Percentiles rank a stretch among this genome's conserved stretches.
Conservation (phyloP, 208 protist genomes). For the Zelonia costaricensis region DNA sequence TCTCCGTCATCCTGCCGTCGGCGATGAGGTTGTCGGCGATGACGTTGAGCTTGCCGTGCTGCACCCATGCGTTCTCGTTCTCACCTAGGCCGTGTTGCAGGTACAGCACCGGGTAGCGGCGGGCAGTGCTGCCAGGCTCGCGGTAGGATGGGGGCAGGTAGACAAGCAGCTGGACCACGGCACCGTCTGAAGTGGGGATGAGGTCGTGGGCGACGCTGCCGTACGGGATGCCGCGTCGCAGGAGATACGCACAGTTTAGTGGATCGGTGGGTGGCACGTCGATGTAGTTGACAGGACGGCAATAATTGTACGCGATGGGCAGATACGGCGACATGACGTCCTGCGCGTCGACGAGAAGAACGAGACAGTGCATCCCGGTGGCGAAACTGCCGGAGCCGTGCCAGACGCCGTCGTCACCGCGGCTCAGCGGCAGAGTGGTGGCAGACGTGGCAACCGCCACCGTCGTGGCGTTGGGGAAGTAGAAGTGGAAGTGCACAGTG, state of each 20-base stretch:
- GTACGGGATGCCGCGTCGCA: not conserved
- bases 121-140: not conserved
- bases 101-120: conserved; percentile 26
- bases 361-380: conserved; percentile 17
- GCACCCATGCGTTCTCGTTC: conserved; percentile 37
- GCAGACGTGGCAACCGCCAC: conserved; percentile 1
- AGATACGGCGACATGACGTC: conserved; percentile 20
- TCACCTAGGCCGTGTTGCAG: conserved; percentile 33
- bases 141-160: conserved; percentile 29
- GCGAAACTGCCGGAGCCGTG: too few relatives aligned
- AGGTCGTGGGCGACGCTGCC: conserved; percentile 20
- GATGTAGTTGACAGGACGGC: conserved; percentile 28
- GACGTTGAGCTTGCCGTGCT: conserved; percentile 32
- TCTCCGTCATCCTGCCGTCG: conserved; percentile 14
- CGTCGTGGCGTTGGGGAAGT: conserved; percentile 15
- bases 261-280: conserved; percentile 20
- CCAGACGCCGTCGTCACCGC: not conserved
- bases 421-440: not conserved
- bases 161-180: conserved; percentile 10
- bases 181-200: conserved; percentile 13
- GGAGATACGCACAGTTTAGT: not conserved
- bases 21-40: conserved; percentile 42
- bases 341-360: conserved; percentile 22
- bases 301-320: conserved; percentile 30
- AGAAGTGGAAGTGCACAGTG: conserved; percentile 18